Base-by-base conservation (phyloP, 2,329 filamentous ascomycete species). In the Nakataea oryzae region DNA sequence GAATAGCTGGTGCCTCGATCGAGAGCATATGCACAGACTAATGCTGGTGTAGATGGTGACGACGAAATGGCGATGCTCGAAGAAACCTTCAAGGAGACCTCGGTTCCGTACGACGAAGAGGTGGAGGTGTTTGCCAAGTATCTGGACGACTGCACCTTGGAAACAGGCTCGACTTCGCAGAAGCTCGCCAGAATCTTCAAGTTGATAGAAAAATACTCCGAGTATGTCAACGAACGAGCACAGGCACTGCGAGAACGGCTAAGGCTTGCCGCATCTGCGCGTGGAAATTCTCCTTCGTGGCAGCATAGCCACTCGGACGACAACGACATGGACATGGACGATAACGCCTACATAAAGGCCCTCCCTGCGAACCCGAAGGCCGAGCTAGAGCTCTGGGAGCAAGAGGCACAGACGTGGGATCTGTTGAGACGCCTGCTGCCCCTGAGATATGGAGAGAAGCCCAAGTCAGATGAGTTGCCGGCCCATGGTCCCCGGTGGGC, bases 381-480 rank as follows among this genome's bases (percentile, higher is more conserved):
- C 61, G 81, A 84, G 64, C 70, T 88, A 14, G 79, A 82, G 69
- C 82, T 85, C 62, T 88, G 91, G 81, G 86, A 96, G 73, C 82
- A 89, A 66, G 95, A 99, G 74, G 85, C 87, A 54, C 91, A 96
- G 69, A 95, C 92, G 0, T 99, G 95, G 95, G 87, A 96, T 70
- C 79, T 97, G 30, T 77, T 97, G 63, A 83, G 86, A 59, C 83
- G 90, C 54, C 79, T 96, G 64, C 81, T 96, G 60, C 86, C 88
- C 13, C 74, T 91, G 65, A 83, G 90, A 68, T 87, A 91, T 76
- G 80, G 69, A 63, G 74, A 76, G 62, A 63, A 62, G 47, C 67
- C 72, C 66, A 71, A 71, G 65, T 69, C 74, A 62, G 69, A 60
- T 61, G 70, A 63, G 17, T 66, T 67, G 5, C 67, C 66, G 61